Evolutionary conservation across 805 yeast genomes (phyloP).

Genomic region (Saccharomycopsis lassenensis): DNA sequence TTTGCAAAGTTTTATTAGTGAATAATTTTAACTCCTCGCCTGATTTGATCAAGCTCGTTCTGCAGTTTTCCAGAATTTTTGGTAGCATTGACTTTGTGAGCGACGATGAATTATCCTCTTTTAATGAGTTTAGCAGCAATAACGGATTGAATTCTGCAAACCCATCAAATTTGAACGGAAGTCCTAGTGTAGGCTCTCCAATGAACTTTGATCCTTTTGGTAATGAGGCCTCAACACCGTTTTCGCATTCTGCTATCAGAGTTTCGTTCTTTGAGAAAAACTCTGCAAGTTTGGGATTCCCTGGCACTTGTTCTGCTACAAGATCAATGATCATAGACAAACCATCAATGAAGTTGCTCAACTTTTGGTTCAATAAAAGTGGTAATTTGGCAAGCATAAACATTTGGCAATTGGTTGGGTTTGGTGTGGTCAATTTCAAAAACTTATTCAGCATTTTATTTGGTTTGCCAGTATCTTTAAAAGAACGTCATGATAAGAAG

Average conservation of each 20-base stretch:
- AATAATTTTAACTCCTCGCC: conserved; percentile 16
- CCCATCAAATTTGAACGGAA: neutral
- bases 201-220: conserved; percentile 10
- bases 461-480: conserved; percentile 59
- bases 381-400: conserved; percentile 69
- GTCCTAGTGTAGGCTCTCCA: conserved; percentile 3
- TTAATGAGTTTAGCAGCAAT: conserved; percentile 6
- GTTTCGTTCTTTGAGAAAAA: conserved; percentile 18
- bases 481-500: conserved; percentile 60
- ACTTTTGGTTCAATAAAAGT: conserved; percentile 69
- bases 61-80: conserved; percentile 16
- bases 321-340: conserved; percentile 15
- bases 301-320: neutral
- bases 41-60: conserved; percentile 16
- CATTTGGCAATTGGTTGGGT: conserved; percentile 63
- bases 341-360: conserved; percentile 36
- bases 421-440: conserved; percentile 48
- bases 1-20: conserved; percentile 14
- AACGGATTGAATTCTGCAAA: neutral
- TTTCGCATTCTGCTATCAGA: conserved; percentile 11
- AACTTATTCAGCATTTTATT: conserved; percentile 72
- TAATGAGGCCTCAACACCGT: conserved; percentile 2
- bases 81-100: conserved; percentile 18
- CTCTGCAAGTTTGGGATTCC: conserved; percentile 1
- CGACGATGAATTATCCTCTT: conserved; percentile 12